Conservation (phyloP, 176 grass and related monocot genomes). For the Aegilops sharonensis region DNA sequence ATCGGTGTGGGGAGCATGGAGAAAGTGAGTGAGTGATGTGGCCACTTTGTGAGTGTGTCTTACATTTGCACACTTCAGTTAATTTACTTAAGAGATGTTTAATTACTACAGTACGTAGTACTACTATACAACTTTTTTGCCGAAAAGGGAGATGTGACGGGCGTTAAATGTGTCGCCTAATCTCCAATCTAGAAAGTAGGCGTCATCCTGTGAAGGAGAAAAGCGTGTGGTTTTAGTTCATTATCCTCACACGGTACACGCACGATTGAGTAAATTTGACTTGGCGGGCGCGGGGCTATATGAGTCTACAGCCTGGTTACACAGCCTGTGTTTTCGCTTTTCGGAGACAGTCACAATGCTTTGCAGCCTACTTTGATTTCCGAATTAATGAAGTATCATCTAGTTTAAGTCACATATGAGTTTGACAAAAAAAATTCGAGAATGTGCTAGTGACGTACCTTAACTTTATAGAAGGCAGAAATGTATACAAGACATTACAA, state of each 20-base stretch:
- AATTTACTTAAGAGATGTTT: neutral
- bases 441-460: too few species aligned
- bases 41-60: neutral
- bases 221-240: neutral
- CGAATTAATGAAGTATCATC: too few species aligned
- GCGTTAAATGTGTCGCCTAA: neutral
- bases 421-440: too few species aligned
- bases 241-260: neutral
- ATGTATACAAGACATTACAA: too few species aligned
- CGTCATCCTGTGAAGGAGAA: neutral
- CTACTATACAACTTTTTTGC: neutral
- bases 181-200: neutral
- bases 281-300: neutral
- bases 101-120: too few species aligned
- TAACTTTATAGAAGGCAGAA: too few species aligned
- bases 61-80: neutral
- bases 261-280: neutral
- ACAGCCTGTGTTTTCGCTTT: neutral
- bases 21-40: neutral
- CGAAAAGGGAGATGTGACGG: neutral
- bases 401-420: too few species aligned
- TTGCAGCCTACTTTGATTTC: neutral
- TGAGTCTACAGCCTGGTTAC: neutral
- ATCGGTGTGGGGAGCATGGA: neutral
- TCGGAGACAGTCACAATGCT: neutral